These are phyloP conservation scores for Primulina huaijiensis DNA, from an alignment of 257 asterid genomes.

Conservation along the genomic window DNA sequence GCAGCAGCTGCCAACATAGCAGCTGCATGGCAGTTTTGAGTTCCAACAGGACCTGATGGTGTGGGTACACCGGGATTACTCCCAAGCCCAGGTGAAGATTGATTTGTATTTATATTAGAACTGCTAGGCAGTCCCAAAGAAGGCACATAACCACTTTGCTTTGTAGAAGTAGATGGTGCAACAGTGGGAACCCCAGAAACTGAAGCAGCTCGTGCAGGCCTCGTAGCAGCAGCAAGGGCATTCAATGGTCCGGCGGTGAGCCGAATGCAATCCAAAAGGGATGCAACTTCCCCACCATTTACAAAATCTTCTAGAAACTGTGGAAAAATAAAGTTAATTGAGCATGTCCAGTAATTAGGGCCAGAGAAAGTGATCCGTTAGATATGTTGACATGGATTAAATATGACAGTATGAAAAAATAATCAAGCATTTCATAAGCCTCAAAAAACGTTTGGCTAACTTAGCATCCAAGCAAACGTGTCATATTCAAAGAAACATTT, in stretches of 20 bases:
- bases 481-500: too few relatives aligned
- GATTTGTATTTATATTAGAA: slow-evolving; percentile 49
- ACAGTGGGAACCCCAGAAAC: slow-evolving; percentile 78
- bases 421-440: too few relatives aligned
- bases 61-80: slow-evolving; percentile 48
- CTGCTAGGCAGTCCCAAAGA: slow-evolving; percentile 57
- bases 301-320: slow-evolving; percentile 99
- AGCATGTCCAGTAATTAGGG: slow-evolving; percentile 14
- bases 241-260: slow-evolving; percentile 98
- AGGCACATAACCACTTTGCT: slow-evolving; percentile 61
- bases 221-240: slow-evolving; percentile 98
- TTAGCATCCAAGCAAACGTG: too few relatives aligned
- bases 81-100: slow-evolving; percentile 61
- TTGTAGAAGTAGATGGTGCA: slow-evolving; percentile 54
- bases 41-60: slow-evolving; percentile 47
- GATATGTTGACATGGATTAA: not conserved
- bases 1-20: slow-evolving; percentile 87
- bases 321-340: slow-evolving; percentile 16
- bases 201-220: slow-evolving; percentile 99
- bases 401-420: not conserved
- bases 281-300: slow-evolving; percentile 93
- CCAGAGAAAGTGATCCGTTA: slow-evolving; percentile 21
- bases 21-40: slow-evolving; percentile 53
- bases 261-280: slow-evolving; percentile 94
- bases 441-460: too few relatives aligned